Base-by-base conservation (phyloP, 176 grass and related monocot species). In the Triticum timopheevii region DNA sequence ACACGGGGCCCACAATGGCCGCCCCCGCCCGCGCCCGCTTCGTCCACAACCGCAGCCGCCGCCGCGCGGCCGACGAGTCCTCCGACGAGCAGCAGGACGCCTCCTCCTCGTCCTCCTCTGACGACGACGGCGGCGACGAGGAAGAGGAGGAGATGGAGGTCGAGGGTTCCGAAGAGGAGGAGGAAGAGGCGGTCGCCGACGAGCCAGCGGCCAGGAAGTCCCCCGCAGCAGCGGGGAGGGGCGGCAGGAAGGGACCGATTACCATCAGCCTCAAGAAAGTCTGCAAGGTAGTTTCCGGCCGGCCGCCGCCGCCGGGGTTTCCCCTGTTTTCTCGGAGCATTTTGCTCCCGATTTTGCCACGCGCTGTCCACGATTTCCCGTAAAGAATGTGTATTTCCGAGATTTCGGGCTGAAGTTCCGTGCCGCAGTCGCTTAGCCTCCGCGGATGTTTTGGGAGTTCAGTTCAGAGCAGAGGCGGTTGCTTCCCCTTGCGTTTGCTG, bases 191-290 rank as follows among this genome's bases (percentile, higher is more conserved):
- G 31, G 67, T 16, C 58, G 24, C 68, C 10, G 84, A 20, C 13
- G 80, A 83, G 8, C 74, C 72, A 44, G 65, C 75, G 36, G 44
- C 49, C 40, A 72, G 82, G 45, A 34, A 83, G 20, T 1, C 59
- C 20, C 27, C 61, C 15, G n/a, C 31, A 1, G 19, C 20, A 2
- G 0, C 38, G 24, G 35, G 11, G 30, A 91, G 63, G 52, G 78
- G 80, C 58, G 86, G 83, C 76, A 93, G 83, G 76, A 93, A 91
- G 77, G 87, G 64, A 19, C 61, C 87, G n/a, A 95, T 98, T 78
- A 95, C 89, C 77, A 93, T 98, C 75, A 95, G 89, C 35, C 95
- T 98, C 44, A 92, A 93, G 83, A 98, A 93, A 89, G 95, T 98
- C 10, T 98, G 95, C 84, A 97, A 97, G 92, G 90, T 59, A 22